phyloP scores from a whole-genome alignment of 306 rosid genomes.

The Acacia confusa region DNA sequence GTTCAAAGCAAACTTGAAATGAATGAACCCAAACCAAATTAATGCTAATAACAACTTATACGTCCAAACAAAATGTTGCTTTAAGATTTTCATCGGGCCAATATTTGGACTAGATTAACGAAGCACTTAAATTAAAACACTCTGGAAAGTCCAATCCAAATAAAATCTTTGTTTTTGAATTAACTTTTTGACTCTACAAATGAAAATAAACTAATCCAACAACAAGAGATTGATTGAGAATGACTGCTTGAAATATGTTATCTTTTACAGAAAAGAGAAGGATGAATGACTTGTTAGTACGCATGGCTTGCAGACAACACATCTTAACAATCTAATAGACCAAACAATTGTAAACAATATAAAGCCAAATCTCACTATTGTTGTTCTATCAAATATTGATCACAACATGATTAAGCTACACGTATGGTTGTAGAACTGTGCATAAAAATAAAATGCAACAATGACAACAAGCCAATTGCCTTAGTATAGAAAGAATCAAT shows the following conservation, averaged over 20 bases:
- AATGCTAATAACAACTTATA: no score
- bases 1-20: no score
- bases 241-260: background rate
- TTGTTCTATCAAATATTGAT: background rate
- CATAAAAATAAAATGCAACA: background rate
- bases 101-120: background rate
- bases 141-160: background rate
- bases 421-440: background rate
- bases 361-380: background rate
- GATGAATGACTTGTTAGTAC: background rate
- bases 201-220: background rate
- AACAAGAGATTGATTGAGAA: background rate
- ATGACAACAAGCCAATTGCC: background rate
- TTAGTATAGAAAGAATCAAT: background rate
- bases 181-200: background rate
- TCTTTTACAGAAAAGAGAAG: background rate
- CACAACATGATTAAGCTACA: background rate
- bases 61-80: no score
- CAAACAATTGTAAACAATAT: background rate
- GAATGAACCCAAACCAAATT: no score
- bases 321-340: background rate
- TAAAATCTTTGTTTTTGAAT: background rate
- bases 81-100: no score
- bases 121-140: background rate
- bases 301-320: background rate